Evolutionary conservation across 2,329 filamentous ascomycete species (phyloP).

Genomic region (Trichoderma sp.): DNA sequence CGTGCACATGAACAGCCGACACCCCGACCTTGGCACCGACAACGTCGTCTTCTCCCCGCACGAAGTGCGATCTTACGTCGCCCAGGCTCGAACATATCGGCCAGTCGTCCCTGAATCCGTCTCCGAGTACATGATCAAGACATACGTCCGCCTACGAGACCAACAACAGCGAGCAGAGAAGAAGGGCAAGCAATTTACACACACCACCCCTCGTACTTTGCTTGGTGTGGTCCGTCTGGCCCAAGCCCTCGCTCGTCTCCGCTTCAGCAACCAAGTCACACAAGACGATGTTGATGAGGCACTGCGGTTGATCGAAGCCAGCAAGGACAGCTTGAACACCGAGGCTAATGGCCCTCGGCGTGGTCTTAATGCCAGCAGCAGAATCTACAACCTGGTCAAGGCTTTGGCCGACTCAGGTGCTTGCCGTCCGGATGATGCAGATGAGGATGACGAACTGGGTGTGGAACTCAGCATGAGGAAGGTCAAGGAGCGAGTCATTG

Average conservation of each 20-base stretch:
- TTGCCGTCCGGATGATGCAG: constrained; percentile 71
- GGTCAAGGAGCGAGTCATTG: constrained; percentile 87
- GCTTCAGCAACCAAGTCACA: constrained; percentile 82
- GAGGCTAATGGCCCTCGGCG: constrained; percentile 63
- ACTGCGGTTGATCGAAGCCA: constrained; percentile 84
- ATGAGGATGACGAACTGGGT: constrained; percentile 53
- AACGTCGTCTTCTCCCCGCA: constrained; percentile 82
- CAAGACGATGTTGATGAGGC: constrained; percentile 96
- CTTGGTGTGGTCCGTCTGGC: constrained; percentile 90
- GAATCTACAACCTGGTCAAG: constrained; percentile 94
- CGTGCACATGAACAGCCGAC: constrained; percentile 94
- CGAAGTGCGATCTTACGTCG: constrained; percentile 95
- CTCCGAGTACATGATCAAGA: constrained; percentile 95
- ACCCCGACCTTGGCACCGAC: constrained; percentile 70
- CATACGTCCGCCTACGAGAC: constrained; percentile 92
- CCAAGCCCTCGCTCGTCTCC: constrained; percentile 87
- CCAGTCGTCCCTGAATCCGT: constrained; percentile 82
- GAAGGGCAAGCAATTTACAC: constrained; percentile 87
- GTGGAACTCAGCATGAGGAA: constrained; percentile 81
- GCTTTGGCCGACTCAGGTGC: constrained; percentile 83
- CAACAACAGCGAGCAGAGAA: constrained; percentile 90
- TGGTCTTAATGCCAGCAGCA: constrained; percentile 78
- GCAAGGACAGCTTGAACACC: constrained; percentile 84
- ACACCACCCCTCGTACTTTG: constrained; percentile 91
- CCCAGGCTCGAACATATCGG: constrained; percentile 85